Evolutionary conservation across 2,329 filamentous ascomycete species (phyloP).

Genomic region (Epichloe amarillans): DNA sequence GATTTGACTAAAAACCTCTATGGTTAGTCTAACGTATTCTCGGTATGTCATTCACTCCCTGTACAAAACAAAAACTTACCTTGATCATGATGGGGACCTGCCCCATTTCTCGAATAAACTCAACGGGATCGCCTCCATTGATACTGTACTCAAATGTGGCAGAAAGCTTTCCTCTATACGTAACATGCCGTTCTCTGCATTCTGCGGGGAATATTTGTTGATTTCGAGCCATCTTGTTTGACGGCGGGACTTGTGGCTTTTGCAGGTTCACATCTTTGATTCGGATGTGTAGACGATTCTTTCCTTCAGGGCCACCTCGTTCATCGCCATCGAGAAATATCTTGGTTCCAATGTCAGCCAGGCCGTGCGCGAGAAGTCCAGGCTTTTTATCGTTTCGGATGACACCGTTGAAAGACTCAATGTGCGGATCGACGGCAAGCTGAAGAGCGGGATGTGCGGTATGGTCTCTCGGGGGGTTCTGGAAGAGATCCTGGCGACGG

Average conservation of each 20-base stretch:
- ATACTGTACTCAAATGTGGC: slow-evolving; percentile 74
- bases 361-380: slow-evolving; percentile 52
- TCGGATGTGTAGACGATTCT: slow-evolving; percentile 65
- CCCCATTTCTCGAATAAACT: slow-evolving; percentile 74
- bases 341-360: slow-evolving; percentile 85
- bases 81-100: slow-evolving; percentile 88
- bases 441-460: slow-evolving; percentile 81
- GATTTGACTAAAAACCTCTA: slow-evolving; percentile 52
- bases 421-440: slow-evolving; percentile 76
- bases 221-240: slow-evolving; percentile 73
- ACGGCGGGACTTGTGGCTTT: slow-evolving; percentile 63
- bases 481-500: slow-evolving; percentile 77
- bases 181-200: slow-evolving; percentile 84
- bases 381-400: slow-evolving; percentile 55
- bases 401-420: slow-evolving; percentile 89
- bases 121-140: slow-evolving; percentile 74
- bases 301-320: slow-evolving; percentile 39
- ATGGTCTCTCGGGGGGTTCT: slow-evolving; percentile 73
- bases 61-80: slow-evolving; percentile 31
- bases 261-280: slow-evolving; percentile 74
- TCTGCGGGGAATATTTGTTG: slow-evolving; percentile 84
- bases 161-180: slow-evolving; percentile 77
- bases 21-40: neutral
- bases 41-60: neutral
- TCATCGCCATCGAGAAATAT: slow-evolving; percentile 74